Conservation (phyloP, 805 yeast species). For the Kodamaea restingae region DNA sequence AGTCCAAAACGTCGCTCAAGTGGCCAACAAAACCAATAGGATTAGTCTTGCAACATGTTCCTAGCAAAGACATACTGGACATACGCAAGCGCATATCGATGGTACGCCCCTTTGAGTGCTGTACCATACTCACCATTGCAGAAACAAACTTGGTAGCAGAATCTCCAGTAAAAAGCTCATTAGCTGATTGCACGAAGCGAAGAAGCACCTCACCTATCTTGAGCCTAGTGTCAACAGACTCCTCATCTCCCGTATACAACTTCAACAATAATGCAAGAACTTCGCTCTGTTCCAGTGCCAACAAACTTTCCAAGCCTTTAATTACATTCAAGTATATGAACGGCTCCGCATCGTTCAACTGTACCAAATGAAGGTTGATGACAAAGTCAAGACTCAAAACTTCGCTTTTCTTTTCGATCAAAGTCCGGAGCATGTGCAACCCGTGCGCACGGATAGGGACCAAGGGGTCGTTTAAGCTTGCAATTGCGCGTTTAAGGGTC, state of each 20-base stretch:
- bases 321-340: constrained; percentile 82
- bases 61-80: constrained; percentile 86
- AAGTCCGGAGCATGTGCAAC: constrained; percentile 54
- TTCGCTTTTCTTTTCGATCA: constrained; percentile 48
- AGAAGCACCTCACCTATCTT: constrained; percentile 79
- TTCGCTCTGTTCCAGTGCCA: constrained; percentile 39
- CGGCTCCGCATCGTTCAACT: constrained; percentile 77
- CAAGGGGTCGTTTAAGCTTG: constrained; percentile 67
- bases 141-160: constrained; percentile 41
- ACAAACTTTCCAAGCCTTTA: constrained; percentile 64
- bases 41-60: constrained; percentile 57
- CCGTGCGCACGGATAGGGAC: constrained; percentile 90
- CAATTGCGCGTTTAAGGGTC: constrained; percentile 54
- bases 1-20: constrained; percentile 62
- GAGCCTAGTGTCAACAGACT: constrained; percentile 61
- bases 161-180: constrained; percentile 45
- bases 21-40: constrained; percentile 49
- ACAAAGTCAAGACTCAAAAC: constrained; percentile 53
- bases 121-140: constrained; percentile 39
- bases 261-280: constrained; percentile 36
- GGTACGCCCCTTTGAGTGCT: constrained; percentile 21
- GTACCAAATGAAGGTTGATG: constrained; percentile 56
- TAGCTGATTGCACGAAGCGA: constrained; percentile 49
- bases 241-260: constrained; percentile 31
- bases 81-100: constrained; percentile 64